Conservation (phyloP, 2,329 filamentous ascomycete species). For the Juglanconis oblonga region DNA sequence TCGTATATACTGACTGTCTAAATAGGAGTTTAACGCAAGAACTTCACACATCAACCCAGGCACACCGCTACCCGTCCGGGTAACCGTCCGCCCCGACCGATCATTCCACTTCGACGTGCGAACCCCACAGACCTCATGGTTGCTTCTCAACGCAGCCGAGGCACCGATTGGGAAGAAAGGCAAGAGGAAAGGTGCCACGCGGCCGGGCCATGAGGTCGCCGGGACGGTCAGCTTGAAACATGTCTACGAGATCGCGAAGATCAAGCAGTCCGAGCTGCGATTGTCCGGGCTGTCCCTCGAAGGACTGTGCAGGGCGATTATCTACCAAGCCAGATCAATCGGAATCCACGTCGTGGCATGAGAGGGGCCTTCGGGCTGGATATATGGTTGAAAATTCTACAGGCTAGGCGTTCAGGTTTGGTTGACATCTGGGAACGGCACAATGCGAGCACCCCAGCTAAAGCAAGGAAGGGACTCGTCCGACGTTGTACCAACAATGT, state of each 20-base stretch:
- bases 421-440: conserved; percentile 2
- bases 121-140: conserved; percentile 89
- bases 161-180: conserved; percentile 70
- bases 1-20: conserved; percentile 18
- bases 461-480: background rate
- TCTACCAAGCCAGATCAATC: conserved; percentile 72
- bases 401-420: conserved; percentile 17
- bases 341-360: conserved; percentile 69
- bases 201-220: conserved; percentile 73
- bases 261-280: conserved; percentile 79
- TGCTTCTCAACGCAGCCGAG: conserved; percentile 80
- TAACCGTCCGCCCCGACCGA: conserved; percentile 89
- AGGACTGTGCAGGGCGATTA: conserved; percentile 70
- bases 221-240: conserved; percentile 91
- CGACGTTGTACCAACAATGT: conserved; percentile 5
- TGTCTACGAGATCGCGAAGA: conserved; percentile 95
- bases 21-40: conserved; percentile 92
- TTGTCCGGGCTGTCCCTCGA: conserved; percentile 69
- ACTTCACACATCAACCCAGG: conserved; percentile 81
- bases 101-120: conserved; percentile 91
- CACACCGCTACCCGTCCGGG: conserved; percentile 84
- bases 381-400: background rate
- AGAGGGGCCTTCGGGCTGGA: conserved; percentile 7
- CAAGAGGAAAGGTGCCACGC: conserved; percentile 73
- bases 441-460: background rate